A percentile compares a stretch with the other conserved stretches of the same genome.
Evolutionary conservation across 2,329 filamentous ascomycete species (phyloP).

Genomic region (Ceratocystis smalleyi): DNA sequence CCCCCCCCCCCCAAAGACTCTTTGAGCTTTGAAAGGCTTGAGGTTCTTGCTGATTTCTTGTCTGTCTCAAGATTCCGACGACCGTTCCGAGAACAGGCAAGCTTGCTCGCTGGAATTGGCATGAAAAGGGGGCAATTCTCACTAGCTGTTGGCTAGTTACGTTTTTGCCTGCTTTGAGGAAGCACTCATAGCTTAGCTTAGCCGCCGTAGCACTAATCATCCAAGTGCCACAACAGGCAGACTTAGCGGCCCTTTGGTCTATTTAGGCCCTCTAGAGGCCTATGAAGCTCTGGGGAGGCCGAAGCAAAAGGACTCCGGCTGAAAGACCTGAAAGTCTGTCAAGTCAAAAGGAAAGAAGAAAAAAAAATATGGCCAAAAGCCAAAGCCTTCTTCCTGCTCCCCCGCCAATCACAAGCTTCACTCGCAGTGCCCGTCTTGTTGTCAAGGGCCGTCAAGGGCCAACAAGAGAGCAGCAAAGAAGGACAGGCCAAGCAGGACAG

Average conservation of each 20-base stretch:
- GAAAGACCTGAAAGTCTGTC: background rate
- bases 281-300: background rate
- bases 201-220: too few species aligned
- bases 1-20: background rate
- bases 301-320: background rate
- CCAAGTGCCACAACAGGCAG: too few species aligned
- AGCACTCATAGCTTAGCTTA: too few species aligned
- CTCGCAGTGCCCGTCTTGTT: background rate
- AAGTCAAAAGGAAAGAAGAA: background rate
- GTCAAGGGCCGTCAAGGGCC: background rate
- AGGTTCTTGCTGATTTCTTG: too few species aligned
- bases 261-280: background rate
- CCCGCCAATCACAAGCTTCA: slow-evolving; percentile 4
- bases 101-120: background rate
- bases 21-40: background rate
- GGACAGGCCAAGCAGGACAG: background rate
- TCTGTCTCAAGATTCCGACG: too few species aligned
- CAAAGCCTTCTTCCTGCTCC: background rate
- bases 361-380: background rate
- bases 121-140: background rate
- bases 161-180: background rate
- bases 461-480: background rate
- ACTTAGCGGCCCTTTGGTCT: background rate
- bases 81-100: too few species aligned
- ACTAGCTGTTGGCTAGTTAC: too few species aligned